Base-by-base conservation (phyloP, 371 early-diverging fungal species). In the Sporodiniella umbellata region DNA sequence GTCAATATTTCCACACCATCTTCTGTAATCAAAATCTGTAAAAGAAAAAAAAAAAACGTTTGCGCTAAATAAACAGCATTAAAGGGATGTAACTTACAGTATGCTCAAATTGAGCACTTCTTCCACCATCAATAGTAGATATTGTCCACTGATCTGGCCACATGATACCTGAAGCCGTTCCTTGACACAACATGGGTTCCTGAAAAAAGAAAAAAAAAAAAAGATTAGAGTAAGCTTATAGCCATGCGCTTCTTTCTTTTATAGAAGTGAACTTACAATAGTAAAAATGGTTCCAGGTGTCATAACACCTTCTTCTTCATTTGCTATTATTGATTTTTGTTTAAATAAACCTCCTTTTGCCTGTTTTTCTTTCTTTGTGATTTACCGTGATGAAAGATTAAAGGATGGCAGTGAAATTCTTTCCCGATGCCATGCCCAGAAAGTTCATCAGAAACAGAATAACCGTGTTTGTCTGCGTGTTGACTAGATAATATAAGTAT, bases 71-170 rank as follows among this genome's bases (percentile, higher is more conserved):
- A 33, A 2, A 38, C 7, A 8, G 10, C 3, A 1, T 25, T 18
- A 28, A 14, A 5, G 10, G 17, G 8, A 8, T 39, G 18, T 28
- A 23, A 56, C 58, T 58, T 62, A 75, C 66, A 42, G 69, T 42
- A 62, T 68, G 54, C 38, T 66, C 56, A 59, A 89, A 95, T 70
- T 96, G 96, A 1, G 94, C 92, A 50, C 92, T 88, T 50, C 92
- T 74, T 11, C 89, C 89, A 15, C 93, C 93, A 59, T 93, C 93
- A 2, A 64, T 58, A 0, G 94, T 91, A 1, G 80, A 70, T 12
- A 86, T 84, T 0, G 95, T 95, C 95, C 95, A 95, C 49, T 81
- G 75, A 58, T 95, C 95, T 4, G 92, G 92, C 92, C 92, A 93
- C 62, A 78, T 78, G 4, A 87, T 60, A 30, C 85, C 85, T 1